These are phyloP conservation scores for Aspergillus ellipticus DNA, from an alignment of 495 filamentous ascomycete genomes.

Conservation along the genomic window DNA sequence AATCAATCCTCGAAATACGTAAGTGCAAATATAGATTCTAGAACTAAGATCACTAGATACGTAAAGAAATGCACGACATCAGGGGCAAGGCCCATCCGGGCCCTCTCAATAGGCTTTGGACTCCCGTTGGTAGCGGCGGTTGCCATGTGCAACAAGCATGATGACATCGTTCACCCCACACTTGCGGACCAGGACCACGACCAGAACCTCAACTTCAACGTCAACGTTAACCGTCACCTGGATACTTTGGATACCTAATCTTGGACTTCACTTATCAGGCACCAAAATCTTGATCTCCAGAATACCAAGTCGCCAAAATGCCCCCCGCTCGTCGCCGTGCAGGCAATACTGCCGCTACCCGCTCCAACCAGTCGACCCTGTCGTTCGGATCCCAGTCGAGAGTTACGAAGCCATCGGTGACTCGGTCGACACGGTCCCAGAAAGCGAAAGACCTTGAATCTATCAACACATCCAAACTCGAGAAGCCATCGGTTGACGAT, in stretches of 20 bases:
- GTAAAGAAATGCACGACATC: too few relatives aligned
- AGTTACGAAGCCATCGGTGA: conserved; percentile 65
- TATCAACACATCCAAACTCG: conserved; percentile 24
- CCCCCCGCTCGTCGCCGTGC: conserved; percentile 62
- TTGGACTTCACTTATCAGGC: neutral
- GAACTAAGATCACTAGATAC: too few relatives aligned
- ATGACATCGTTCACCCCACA: conserved; percentile 18
- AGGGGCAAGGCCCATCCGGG: too few relatives aligned
- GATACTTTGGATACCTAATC: neutral
- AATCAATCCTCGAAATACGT: too few relatives aligned
- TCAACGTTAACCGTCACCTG: neutral
- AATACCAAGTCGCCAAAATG: conserved; percentile 47
- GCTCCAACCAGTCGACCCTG: conserved; percentile 62
- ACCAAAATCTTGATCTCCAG: neutral
- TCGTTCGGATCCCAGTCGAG: conserved; percentile 65
- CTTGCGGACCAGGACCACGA: neutral
- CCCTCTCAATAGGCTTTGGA: neutral
- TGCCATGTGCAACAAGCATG: conserved; percentile 26
- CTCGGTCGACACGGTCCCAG: conserved; percentile 35
- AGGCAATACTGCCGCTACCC: conserved; percentile 33
- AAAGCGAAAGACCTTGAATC: conserved; percentile 50
- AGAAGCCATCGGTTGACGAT: conserved; percentile 28
- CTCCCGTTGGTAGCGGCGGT: conserved; percentile 7
- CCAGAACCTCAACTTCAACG: neutral
- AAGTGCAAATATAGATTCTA: too few relatives aligned